Evolutionary conservation across 495 filamentous ascomycete species (phyloP).

Genomic region (Neurospora sp.): DNA sequence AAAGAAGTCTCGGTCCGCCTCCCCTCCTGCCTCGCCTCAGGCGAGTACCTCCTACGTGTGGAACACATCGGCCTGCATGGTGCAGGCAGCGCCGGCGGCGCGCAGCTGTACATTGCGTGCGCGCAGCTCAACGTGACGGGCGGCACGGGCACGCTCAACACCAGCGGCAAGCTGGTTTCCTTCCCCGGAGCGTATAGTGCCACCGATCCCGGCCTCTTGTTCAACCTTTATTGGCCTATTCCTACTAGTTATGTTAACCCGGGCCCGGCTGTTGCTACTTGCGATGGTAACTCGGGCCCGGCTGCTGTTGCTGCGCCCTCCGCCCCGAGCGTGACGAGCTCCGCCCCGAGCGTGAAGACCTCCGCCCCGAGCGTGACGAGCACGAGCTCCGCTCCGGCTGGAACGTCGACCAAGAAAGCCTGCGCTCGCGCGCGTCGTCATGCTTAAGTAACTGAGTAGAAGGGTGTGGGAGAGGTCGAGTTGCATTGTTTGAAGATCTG

Average conservation of each 20-base stretch:
- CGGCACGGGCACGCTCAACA: conserved; percentile 26
- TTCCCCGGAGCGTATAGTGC: conserved; percentile 37
- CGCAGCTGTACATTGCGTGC: conserved; percentile 46
- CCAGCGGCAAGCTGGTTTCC: conserved; percentile 24
- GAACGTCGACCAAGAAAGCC: no score
- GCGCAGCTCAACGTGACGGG: conserved; percentile 35
- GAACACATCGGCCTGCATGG: conserved; percentile 47
- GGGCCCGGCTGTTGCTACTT: conserved; percentile 20
- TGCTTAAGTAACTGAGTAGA: no score
- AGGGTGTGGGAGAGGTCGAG: no score
- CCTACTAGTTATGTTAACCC: conserved; percentile 28
- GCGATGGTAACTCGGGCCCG: not conserved
- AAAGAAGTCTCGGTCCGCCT: conserved; percentile 30
- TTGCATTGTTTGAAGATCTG: not conserved
- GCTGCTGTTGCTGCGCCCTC: no score
- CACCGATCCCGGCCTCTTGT: conserved; percentile 35
- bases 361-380: no score
- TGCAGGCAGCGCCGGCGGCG: conserved; percentile 33
- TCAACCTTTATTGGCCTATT: conserved; percentile 35
- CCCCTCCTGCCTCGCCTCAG: conserved; percentile 38
- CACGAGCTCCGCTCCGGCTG: no score
- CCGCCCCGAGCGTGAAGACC: no score
- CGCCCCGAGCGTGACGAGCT: no score
- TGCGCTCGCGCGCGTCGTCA: no score
- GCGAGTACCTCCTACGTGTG: conserved; percentile 49